phyloP scores from a whole-genome alignment of 768 basidiomycete genomes.

The Omphalotus guepiniiformis region DNA sequence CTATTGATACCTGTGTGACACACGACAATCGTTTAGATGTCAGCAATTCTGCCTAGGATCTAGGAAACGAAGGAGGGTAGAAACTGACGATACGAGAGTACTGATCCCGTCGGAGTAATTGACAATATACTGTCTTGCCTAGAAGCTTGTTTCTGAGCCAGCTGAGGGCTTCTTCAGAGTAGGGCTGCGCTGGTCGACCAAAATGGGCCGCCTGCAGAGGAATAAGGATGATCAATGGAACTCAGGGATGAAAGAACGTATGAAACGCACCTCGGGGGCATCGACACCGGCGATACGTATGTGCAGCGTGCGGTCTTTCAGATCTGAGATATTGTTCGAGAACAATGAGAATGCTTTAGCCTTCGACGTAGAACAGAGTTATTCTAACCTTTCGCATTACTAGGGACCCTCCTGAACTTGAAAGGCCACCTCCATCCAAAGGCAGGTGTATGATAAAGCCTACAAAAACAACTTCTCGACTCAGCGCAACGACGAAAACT shows the following conservation, averaged over 20 bases:
- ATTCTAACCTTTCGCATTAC: conserved; percentile 47
- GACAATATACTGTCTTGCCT: conserved; percentile 63
- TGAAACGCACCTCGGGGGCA: conserved; percentile 73
- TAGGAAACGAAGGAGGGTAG: neutral
- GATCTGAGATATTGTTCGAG: conserved; percentile 45
- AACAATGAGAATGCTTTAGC: too few species aligned
- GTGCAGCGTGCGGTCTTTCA: conserved; percentile 79
- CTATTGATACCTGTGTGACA: conserved; percentile 57
- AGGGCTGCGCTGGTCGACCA: conserved; percentile 75
- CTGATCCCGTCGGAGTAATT: conserved; percentile 74
- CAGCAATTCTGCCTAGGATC: too few species aligned
- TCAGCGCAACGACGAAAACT: neutral
- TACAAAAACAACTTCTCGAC: neutral
- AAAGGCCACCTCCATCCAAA: conserved; percentile 73
- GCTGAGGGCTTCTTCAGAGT: conserved; percentile 63
- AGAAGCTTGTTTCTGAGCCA: conserved; percentile 62
- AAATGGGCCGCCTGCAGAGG: conserved; percentile 70
- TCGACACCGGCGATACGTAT: conserved; percentile 90
- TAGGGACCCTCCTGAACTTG: conserved; percentile 64
- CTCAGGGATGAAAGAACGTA: neutral
- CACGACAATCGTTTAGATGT: neutral
- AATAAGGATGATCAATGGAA: neutral
- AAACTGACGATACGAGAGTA: conserved; percentile 73
- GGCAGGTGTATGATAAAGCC: conserved; percentile 78
- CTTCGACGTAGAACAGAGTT: too few species aligned